Base-by-base conservation (phyloP, 345 rosid genomes). In the Trapa incisa region DNA sequence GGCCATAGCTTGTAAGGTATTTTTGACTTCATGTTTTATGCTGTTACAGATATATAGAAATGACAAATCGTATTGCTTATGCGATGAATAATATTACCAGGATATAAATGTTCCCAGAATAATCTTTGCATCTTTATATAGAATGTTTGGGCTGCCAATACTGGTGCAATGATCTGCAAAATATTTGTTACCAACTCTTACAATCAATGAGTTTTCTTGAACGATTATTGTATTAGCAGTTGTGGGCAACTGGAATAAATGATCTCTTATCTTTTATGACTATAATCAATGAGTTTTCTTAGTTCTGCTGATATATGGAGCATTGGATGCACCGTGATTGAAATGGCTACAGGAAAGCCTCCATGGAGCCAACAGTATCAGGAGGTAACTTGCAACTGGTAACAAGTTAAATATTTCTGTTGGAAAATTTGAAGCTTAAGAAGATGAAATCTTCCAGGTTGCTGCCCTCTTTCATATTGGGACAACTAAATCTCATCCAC, bases 261-360 rank as follows among this genome's bases (percentile, higher is more conserved):
- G 14, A 22, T 57, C 11, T 58, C 13, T 58, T 11, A 37, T 58
- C 16, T 58, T 43, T 65, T 10, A 22, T 73, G 72, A 66, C 65
- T 13, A 58, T 54, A 69, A 43, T 22, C 29, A 22, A 22, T 22
- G 29, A 22, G 65, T 61, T 71, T 72, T 71, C 65, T 48, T 73
- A 92, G 98, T 80, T 90, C 98, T 79, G 97, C 97, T 72, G 96
- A 88, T 73, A 85, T 90, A 75, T 90, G 98, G 97, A 90, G 97
- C 61, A 92, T 93, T 32, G 98, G 96, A 38, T 93, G 98, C 74
- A 93, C 98, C 33, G 92, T 93, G 72, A 93, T 93, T 65, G 98
- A 93, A 81, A 93, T 93, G 97, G 98, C 96, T 52, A 88, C 96
- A 4, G 97, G 98, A 73, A 90, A 93, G 80, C 94, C 97, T 79